phyloP scores from a whole-genome alignment of 2,329 filamentous ascomycete genomes.

The Fusarium sororula region DNA sequence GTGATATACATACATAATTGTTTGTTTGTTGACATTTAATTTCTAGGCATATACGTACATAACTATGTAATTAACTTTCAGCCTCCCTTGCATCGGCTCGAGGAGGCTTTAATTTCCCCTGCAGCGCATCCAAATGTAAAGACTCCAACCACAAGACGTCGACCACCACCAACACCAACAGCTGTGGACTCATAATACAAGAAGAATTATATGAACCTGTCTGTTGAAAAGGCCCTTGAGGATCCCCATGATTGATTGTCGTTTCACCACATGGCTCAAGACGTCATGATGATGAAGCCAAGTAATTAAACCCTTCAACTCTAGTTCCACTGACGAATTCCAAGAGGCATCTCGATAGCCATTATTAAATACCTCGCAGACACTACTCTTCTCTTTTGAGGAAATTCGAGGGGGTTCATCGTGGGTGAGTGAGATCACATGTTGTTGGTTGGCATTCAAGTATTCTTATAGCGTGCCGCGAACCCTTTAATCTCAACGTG shows the following conservation, averaged over 20 bases:
- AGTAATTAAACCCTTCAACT: constrained; percentile 7
- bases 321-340: neutral
- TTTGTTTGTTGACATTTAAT: neutral
- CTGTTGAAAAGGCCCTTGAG: neutral
- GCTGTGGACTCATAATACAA: neutral
- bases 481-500: constrained; percentile 23
- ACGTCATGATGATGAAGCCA: constrained; percentile 33
- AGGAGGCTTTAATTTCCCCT: constrained; percentile 25
- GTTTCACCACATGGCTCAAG: constrained; percentile 11
- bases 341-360: neutral
- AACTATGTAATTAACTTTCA: constrained; percentile 15
- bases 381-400: neutral
- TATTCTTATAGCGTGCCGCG: neutral
- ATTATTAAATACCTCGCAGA: neutral
- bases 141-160: neutral
- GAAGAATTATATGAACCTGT: neutral
- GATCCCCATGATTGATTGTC: neutral
- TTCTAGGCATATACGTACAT: neutral
- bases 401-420: neutral
- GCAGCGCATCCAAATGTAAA: constrained; percentile 1
- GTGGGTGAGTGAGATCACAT: neutral
- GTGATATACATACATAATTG: neutral
- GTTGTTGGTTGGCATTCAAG: constrained; percentile 17
- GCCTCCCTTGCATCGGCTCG: constrained; percentile 26
- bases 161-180: neutral